Percentiles rank a stretch among this genome's conserved stretches.
phyloP scores from a whole-genome alignment of 106 monocot species.

The Allium cepa region DNA sequence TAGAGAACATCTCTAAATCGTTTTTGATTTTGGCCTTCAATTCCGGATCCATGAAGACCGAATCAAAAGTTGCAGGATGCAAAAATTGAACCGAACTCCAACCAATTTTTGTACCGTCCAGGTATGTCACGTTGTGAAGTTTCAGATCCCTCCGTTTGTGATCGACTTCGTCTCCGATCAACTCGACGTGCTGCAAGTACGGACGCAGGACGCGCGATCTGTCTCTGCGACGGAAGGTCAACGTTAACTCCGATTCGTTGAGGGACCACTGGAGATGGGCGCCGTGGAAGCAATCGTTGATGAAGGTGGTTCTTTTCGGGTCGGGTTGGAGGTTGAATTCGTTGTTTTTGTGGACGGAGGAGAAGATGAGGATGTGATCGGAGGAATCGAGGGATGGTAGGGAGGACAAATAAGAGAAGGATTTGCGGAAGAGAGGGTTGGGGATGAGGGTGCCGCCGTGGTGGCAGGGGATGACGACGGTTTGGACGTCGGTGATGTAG shows the following conservation, averaged over 20 bases:
- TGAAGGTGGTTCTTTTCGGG: conserved; percentile 11
- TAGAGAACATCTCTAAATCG: conserved; percentile 39
- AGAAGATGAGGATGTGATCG: conserved; percentile 33
- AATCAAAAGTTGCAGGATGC: conserved; percentile 49
- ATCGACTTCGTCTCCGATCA: conserved; percentile 40
- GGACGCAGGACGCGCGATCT: conserved; percentile 48
- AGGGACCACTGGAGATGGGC: conserved; percentile 43
- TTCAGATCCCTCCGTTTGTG: conserved; percentile 15
- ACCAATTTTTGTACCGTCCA: background rate
- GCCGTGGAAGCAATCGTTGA: conserved; percentile 58
- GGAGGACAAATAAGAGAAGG: conserved; percentile 39
- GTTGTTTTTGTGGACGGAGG: conserved; percentile 25
- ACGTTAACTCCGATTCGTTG: conserved; percentile 7
- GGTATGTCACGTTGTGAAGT: conserved; percentile 18
- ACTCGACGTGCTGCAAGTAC: conserved; percentile 53
- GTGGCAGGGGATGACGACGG: conserved; percentile 45
- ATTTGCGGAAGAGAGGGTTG: conserved; percentile 62
- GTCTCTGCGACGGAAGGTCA: conserved; percentile 31
- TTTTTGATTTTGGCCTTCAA: conserved; percentile 24
- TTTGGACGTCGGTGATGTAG: conserved; percentile 32
- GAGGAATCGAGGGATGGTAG: conserved; percentile 70
- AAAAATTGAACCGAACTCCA: conserved; percentile 31
- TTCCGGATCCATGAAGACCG: conserved; percentile 41
- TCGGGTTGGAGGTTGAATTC: conserved; percentile 46
- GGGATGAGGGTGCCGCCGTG: conserved; percentile 11